A percentile compares a stretch with the other conserved stretches of the same genome.
These are phyloP conservation scores for Penicillium aurantiogriseum DNA, from an alignment of 2,329 filamentous ascomycete species.

Conservation along the genomic window DNA sequence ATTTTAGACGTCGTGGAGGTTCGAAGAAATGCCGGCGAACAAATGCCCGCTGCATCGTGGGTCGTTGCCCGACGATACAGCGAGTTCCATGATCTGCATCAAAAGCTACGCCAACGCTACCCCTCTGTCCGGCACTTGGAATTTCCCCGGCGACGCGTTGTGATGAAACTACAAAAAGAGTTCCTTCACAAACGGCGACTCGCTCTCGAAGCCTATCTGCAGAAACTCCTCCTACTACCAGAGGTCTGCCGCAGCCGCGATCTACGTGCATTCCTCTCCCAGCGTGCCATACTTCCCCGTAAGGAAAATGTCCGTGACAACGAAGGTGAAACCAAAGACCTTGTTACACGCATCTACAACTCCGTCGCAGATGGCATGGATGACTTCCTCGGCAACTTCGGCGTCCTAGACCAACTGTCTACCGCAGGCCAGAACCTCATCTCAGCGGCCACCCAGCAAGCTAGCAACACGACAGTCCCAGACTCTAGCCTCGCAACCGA, in stretches of 20 bases:
- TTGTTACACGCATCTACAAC: conserved; percentile 92
- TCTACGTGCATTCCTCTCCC: conserved; percentile 86
- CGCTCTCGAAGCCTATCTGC: conserved; percentile 81
- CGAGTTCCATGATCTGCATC: conserved; percentile 94
- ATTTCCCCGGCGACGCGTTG: conserved; percentile 85
- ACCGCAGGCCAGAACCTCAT: conserved; percentile 84
- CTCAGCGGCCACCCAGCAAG: conserved; percentile 51
- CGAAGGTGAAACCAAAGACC: conserved; percentile 69
- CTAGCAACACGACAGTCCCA: conserved; percentile 46
- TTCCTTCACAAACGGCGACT: conserved; percentile 85
- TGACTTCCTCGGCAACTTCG: conserved; percentile 93
- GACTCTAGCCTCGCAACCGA: conserved; percentile 49
- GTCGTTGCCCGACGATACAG: conserved; percentile 89
- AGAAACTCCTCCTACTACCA: conserved; percentile 77
- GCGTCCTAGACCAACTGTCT: conserved; percentile 90
- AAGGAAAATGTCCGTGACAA: conserved; percentile 53
- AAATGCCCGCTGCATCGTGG: conserved; percentile 97
- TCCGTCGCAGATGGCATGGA: conserved; percentile 98
- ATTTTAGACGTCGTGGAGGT: conserved; percentile 77
- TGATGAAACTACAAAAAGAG: conserved; percentile 95
- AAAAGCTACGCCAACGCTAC: conserved; percentile 79
- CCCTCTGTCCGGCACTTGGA: conserved; percentile 85
- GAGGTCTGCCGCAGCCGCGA: conserved; percentile 94
- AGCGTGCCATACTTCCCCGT: conserved; percentile 71
- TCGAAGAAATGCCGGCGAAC: conserved; percentile 81